Evolutionary conservation across 2,329 filamentous ascomycete genomes (phyloP).

Genomic region (Cladophialophora carrionii): DNA sequence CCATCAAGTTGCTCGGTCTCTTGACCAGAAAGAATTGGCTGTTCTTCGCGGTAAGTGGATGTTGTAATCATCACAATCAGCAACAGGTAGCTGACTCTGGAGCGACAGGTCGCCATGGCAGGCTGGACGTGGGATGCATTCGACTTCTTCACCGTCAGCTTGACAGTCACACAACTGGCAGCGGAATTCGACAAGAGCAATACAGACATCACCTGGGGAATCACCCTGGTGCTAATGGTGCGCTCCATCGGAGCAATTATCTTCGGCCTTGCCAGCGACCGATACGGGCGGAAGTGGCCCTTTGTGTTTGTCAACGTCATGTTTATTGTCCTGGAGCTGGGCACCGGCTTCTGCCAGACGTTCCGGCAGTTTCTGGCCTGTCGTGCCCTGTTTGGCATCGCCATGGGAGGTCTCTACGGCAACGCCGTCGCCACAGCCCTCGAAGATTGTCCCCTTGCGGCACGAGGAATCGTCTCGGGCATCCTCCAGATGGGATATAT

Average conservation of each 20-base stretch:
- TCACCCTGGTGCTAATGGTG: slow-evolving; percentile 63
- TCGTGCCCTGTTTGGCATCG: slow-evolving; percentile 64
- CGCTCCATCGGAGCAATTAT: slow-evolving; percentile 62
- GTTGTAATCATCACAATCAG: too few species aligned
- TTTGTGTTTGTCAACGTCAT: slow-evolving; percentile 64
- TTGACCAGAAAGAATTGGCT: slow-evolving; percentile 7
- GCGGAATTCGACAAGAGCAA: slow-evolving; percentile 58
- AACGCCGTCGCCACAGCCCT: slow-evolving; percentile 65
- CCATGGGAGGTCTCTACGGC: slow-evolving; percentile 63
- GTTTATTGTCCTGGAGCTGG: slow-evolving; percentile 65
- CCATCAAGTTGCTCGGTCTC: slow-evolving; percentile 2
- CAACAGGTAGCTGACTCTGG: background rate
- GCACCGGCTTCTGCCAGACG: slow-evolving; percentile 62
- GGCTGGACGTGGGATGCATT: slow-evolving; percentile 59
- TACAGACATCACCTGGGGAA: slow-evolving; percentile 64
- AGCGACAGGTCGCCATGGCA: slow-evolving; percentile 5
- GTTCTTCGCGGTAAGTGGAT: slow-evolving; percentile 7
- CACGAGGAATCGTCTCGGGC: slow-evolving; percentile 63
- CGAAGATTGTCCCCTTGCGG: slow-evolving; percentile 63
- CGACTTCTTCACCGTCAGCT: slow-evolving; percentile 65
- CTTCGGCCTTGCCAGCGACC: slow-evolving; percentile 59
- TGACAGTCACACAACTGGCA: slow-evolving; percentile 59
- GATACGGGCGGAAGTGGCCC: slow-evolving; percentile 61
- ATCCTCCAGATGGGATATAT: slow-evolving; percentile 67
- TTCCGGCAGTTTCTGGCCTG: slow-evolving; percentile 63